Conservation (phyloP, 2,329 filamentous ascomycete genomes). For the Claviceps sp. region DNA sequence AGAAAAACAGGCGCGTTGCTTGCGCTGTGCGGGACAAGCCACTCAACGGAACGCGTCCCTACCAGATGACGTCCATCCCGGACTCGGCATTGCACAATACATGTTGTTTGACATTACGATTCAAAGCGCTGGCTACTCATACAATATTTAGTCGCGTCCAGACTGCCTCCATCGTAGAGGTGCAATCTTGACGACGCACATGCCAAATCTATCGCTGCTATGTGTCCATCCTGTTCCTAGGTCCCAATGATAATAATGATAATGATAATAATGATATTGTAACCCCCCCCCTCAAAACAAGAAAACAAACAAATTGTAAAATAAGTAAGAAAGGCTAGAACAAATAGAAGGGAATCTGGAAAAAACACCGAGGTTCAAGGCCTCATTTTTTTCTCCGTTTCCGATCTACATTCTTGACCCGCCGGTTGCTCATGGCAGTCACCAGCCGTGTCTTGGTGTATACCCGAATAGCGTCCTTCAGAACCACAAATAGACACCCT, state of each 20-base stretch:
- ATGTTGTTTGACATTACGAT: too few species aligned
- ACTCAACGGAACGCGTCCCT: too few species aligned
- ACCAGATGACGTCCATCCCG: too few species aligned
- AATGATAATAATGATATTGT: too few species aligned
- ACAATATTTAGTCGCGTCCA: neutral
- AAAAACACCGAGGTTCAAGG: neutral
- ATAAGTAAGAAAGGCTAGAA: neutral
- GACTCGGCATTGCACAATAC: too few species aligned
- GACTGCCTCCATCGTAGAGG: neutral
- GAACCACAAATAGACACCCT: slow-evolving; percentile 74
- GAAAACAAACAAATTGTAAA: neutral
- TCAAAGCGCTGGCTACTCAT: neutral
- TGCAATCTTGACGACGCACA: neutral
- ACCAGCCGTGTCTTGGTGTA: slow-evolving; percentile 52
- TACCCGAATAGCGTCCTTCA: slow-evolving; percentile 54
- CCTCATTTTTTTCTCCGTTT: slow-evolving; percentile 10
- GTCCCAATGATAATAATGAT: too few species aligned
- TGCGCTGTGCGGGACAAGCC: too few species aligned
- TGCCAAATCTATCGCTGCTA: too few species aligned
- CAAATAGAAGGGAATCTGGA: neutral
- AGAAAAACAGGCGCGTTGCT: too few species aligned
- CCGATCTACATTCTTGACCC: slow-evolving; percentile 37
- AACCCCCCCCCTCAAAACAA: neutral
- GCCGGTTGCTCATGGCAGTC: slow-evolving; percentile 39
- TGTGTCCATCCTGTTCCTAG: too few species aligned